Percentiles rank a stretch among this genome's conserved stretches.
phyloP scores from a whole-genome alignment of 2,329 filamentous ascomycete species.

The Ceratocystis cacaofunesta region DNA sequence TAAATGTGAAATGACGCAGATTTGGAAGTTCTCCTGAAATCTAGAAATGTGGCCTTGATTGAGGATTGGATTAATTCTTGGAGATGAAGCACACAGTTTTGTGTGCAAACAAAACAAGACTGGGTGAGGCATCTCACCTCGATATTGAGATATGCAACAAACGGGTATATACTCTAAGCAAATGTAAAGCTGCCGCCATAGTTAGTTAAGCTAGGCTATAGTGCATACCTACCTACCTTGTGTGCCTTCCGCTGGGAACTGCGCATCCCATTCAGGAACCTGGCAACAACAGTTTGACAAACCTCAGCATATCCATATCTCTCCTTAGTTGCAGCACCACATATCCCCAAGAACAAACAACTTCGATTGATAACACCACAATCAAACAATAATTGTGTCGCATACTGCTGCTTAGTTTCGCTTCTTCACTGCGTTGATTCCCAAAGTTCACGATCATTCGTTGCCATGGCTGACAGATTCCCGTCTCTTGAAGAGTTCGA shows the following conservation, averaged over 20 bases:
- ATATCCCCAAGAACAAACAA: not conserved
- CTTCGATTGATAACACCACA: not conserved
- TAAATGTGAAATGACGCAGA: not conserved
- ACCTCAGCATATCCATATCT: not conserved
- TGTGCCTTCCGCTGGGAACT: not conserved
- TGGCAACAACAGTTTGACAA: slow-evolving; percentile 4
- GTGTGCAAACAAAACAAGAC: not conserved
- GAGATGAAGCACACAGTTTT: not conserved
- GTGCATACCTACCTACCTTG: not conserved
- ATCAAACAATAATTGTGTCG: not conserved
- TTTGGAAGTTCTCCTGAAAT: not conserved
- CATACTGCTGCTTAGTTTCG: not conserved
- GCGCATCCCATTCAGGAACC: slow-evolving; percentile 10
- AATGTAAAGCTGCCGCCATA: not conserved
- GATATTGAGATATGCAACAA: not conserved
- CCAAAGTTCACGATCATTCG: not conserved
- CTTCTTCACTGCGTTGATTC: not conserved
- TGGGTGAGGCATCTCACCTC: too few relatives aligned
- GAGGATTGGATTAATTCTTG: not conserved
- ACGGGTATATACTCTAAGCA: not conserved
- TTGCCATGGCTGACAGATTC: slow-evolving; percentile 59
- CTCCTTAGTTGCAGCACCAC: not conserved
- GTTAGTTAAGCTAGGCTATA: not conserved
- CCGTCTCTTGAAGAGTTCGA: slow-evolving; percentile 68
- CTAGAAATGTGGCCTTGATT: not conserved